Evolutionary conservation across 495 filamentous ascomycete species (phyloP).

Genomic region (Ramalina peruviana): DNA sequence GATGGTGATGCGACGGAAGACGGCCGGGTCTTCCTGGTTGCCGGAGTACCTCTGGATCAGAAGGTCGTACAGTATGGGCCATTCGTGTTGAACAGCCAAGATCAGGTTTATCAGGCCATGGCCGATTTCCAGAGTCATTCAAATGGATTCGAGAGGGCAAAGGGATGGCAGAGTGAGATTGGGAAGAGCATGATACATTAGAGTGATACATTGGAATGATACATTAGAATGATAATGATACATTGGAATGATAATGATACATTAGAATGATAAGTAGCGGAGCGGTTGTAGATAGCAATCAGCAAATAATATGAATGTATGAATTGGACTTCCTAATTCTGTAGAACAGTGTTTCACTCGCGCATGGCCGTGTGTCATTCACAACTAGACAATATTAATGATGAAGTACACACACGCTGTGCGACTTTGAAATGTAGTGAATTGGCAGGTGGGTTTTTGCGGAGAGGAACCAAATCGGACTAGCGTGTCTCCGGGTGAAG

Average conservation of each 20-base stretch:
- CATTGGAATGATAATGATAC: slow-evolving; percentile 31
- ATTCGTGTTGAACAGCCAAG: slow-evolving; percentile 72
- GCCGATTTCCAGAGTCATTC: slow-evolving; percentile 68
- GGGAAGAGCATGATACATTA: slow-evolving; percentile 59
- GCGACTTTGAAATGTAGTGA: no score
- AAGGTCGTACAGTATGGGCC: slow-evolving; percentile 92
- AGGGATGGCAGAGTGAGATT: slow-evolving; percentile 83
- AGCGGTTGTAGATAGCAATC: no score
- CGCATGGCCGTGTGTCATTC: no score
- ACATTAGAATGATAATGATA: slow-evolving; percentile 12
- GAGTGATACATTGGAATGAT: not conserved
- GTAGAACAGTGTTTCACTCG: no score
- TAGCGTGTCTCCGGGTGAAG: no score
- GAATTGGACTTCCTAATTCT: no score
- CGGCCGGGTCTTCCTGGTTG: slow-evolving; percentile 62
- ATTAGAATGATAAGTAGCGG: slow-evolving; percentile 6
- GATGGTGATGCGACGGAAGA: slow-evolving; percentile 51
- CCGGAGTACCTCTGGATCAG: slow-evolving; percentile 79
- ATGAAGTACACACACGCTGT: no score
- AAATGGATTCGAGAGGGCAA: slow-evolving; percentile 84
- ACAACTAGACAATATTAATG: no score
- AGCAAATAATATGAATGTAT: no score
- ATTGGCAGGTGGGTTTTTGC: no score
- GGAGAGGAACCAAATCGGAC: no score
- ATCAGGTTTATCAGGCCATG: slow-evolving; percentile 85